phyloP scores from a whole-genome alignment of 2,329 filamentous ascomycete genomes.

The Aureobasidium mangrovei region DNA sequence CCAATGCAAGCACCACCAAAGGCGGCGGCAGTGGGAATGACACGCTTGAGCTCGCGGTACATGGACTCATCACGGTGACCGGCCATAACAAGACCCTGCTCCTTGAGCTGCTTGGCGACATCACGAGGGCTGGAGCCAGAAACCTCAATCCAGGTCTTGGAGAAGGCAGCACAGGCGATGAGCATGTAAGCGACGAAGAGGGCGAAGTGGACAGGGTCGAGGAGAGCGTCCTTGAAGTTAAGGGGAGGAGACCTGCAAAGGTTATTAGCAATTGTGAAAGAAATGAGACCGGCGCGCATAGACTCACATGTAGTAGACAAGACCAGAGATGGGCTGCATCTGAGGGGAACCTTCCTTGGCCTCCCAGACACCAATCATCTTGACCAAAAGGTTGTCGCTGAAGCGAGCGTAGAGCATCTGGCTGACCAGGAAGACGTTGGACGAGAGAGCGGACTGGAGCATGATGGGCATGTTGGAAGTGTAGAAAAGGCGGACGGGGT shows the following conservation, averaged over 20 bases:
- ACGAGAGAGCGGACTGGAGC: conserved; percentile 96
- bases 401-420: conserved; percentile 99
- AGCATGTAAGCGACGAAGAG: conserved; percentile 98
- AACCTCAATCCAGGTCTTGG: conserved; percentile 99
- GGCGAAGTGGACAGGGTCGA: conserved; percentile 93
- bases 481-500: conserved; percentile 98
- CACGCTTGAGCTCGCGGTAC: conserved; percentile 99
- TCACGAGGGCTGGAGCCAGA: conserved; percentile 95
- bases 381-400: conserved; percentile 96
- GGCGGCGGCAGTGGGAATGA: conserved; percentile 94
- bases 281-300: not conserved
- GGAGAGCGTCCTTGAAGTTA: conserved; percentile 92
- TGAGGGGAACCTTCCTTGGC: conserved; percentile 91
- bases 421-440: conserved; percentile 97
- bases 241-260: conserved; percentile 55
- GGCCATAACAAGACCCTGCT: conserved; percentile 98
- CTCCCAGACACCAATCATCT: conserved; percentile 97
- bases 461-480: conserved; percentile 99
- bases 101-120: conserved; percentile 99
- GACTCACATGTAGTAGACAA: conserved; percentile 96
- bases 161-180: conserved; percentile 93
- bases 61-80: conserved; percentile 99
- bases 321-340: conserved; percentile 84
- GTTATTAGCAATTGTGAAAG: not conserved
- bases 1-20: conserved; percentile 99